Evolutionary conservation across 306 rosid species (phyloP).

Genomic region (Acacia crassicarpa): DNA sequence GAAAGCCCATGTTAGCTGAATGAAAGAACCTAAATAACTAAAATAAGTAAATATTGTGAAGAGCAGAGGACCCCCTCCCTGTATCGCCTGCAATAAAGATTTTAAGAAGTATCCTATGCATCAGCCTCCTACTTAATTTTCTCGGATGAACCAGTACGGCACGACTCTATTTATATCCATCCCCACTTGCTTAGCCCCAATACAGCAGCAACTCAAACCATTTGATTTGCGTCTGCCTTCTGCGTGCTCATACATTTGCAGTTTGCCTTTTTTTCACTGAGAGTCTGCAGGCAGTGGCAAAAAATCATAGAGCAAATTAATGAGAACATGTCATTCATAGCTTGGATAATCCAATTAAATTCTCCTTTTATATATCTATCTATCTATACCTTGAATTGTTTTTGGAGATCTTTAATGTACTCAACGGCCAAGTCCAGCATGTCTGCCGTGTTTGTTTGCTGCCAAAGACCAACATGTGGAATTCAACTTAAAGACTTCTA

Average conservation of each 20-base stretch:
- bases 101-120: slow-evolving; percentile 1
- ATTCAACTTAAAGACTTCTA: slow-evolving; percentile 1
- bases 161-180: slow-evolving; percentile 15
- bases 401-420: slow-evolving; percentile 88
- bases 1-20: slow-evolving; percentile 25
- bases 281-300: slow-evolving; percentile 48
- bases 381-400: slow-evolving; percentile 70
- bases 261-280: slow-evolving; percentile 61
- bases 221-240: slow-evolving; percentile 47
- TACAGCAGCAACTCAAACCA: slow-evolving; percentile 44
- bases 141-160: neutral
- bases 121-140: slow-evolving; percentile 19
- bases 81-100: slow-evolving; percentile 1
- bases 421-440: slow-evolving; percentile 94
- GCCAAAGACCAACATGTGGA: slow-evolving; percentile 26
- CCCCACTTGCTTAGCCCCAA: slow-evolving; percentile 28
- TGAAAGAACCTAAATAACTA: slow-evolving; percentile 24
- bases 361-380: neutral
- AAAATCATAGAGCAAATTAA: neutral
- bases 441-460: slow-evolving; percentile 98
- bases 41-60: neutral
- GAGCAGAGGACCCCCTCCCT: slow-evolving; percentile 23
- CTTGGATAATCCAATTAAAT: slow-evolving; percentile 1
- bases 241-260: slow-evolving; percentile 69
- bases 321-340: slow-evolving; percentile 3